These are phyloP conservation scores for Pseudogymnoascus sp. DNA, from an alignment of 2,329 filamentous ascomycete species.

Conservation along the genomic window DNA sequence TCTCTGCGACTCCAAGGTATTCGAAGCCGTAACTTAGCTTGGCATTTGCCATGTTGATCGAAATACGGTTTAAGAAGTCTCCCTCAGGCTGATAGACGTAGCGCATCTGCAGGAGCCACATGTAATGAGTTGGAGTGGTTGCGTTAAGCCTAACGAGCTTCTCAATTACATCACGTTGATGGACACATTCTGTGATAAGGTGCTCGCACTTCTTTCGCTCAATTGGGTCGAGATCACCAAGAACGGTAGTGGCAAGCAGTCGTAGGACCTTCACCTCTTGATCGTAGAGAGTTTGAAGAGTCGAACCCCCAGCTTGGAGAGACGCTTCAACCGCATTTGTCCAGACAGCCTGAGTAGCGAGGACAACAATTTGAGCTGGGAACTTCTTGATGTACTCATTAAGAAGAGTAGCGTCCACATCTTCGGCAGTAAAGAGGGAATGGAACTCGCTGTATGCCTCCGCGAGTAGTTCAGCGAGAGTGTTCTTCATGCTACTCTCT, in stretches of 20 bases:
- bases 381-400: conserved; percentile 74
- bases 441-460: conserved; percentile 80
- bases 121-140: conserved; percentile 66
- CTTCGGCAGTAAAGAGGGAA: conserved; percentile 63
- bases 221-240: conserved; percentile 80
- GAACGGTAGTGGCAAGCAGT: conserved; percentile 77
- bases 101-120: conserved; percentile 96
- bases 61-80: conserved; percentile 72
- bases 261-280: conserved; percentile 78
- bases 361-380: conserved; percentile 89
- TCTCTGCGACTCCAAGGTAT: conserved; percentile 91
- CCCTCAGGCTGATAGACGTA: conserved; percentile 80
- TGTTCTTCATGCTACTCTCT: conserved; percentile 88
- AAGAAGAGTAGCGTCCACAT: conserved; percentile 62
- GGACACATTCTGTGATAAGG: conserved; percentile 96
- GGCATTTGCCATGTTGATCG: conserved; percentile 95
- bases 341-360: conserved; percentile 91
- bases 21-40: conserved; percentile 95
- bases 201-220: conserved; percentile 96
- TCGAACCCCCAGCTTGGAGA: conserved; percentile 61
- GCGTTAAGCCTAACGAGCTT: conserved; percentile 73
- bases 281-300: conserved; percentile 63
- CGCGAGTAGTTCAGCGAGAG: conserved; percentile 79
- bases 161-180: conserved; percentile 89
- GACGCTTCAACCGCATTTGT: conserved; percentile 77